Conservation (phyloP, 2,329 filamentous ascomycete genomes). For the Gliomastix tumulicola region DNA sequence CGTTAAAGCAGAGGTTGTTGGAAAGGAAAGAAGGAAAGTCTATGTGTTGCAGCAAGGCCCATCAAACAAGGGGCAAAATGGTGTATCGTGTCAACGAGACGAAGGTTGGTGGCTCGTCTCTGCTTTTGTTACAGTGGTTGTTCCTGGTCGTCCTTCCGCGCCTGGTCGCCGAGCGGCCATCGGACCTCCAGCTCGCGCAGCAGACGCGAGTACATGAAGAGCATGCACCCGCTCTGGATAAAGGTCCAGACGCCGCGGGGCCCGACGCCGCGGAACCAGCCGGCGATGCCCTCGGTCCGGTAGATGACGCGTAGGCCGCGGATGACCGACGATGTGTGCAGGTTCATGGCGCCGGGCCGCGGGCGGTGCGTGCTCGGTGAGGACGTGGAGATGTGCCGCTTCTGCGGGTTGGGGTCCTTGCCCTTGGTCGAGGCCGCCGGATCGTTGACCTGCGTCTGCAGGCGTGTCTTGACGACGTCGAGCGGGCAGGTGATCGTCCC, state of each 20-base stretch:
- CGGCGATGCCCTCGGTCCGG: conserved; percentile 75
- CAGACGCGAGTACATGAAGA: conserved; percentile 88
- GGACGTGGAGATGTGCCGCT: conserved; percentile 78
- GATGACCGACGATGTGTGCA: conserved; percentile 86
- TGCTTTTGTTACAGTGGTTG: no score
- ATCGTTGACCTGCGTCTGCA: conserved; percentile 76
- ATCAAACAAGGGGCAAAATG: no score
- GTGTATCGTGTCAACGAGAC: no score
- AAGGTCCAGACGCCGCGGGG: conserved; percentile 94
- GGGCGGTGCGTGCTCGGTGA: conserved; percentile 79
- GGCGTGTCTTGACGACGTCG: conserved; percentile 93
- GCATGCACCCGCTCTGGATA: conserved; percentile 93
- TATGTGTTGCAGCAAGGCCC: no score
- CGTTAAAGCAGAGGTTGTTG: no score
- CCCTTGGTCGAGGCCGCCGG: conserved; percentile 15
- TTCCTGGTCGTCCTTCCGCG: conserved; percentile 17
- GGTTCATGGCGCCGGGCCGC: conserved; percentile 67
- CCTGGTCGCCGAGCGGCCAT: no score
- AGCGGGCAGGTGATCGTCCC: conserved; percentile 92
- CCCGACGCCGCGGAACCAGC: conserved; percentile 92
- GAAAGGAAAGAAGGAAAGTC: no score
- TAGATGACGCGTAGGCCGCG: conserved; percentile 84
- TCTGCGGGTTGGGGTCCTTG: conserved; percentile 41
- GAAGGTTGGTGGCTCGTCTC: no score
- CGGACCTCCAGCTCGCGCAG: conserved; percentile 65